A percentile compares a stretch with the other conserved stretches of the same genome.
These are phyloP conservation scores for Drechslerella dactyloides DNA, from an alignment of 2,329 filamentous ascomycete species.

Conservation along the genomic window DNA sequence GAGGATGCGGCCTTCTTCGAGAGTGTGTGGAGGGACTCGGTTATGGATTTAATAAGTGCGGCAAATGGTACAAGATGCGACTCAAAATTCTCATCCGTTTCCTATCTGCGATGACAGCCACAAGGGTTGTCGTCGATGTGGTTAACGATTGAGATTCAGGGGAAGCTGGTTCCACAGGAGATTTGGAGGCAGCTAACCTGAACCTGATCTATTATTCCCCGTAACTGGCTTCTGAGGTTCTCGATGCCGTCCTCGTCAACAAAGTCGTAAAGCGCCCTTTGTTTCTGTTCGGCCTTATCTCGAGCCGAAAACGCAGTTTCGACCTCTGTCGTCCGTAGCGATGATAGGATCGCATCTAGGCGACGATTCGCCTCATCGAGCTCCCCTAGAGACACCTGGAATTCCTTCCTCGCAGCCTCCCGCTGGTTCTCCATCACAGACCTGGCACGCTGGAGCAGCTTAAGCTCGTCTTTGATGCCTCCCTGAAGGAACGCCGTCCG, in stretches of 20 bases:
- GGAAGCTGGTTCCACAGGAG: not conserved
- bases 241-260: slow-evolving; percentile 69
- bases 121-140: slow-evolving; percentile 52
- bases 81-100: slow-evolving; percentile 47
- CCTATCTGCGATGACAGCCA: slow-evolving; percentile 39
- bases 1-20: slow-evolving; percentile 30
- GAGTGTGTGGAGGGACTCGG: slow-evolving; percentile 31
- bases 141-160: slow-evolving; percentile 42
- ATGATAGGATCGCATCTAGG: slow-evolving; percentile 65
- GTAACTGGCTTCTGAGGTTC: slow-evolving; percentile 65
- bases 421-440: slow-evolving; percentile 52
- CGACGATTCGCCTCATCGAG: slow-evolving; percentile 53
- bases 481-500: slow-evolving; percentile 54
- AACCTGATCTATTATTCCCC: slow-evolving; percentile 65
- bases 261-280: slow-evolving; percentile 69
- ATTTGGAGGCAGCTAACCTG: slow-evolving; percentile 50
- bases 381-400: slow-evolving; percentile 42
- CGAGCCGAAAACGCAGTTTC: slow-evolving; percentile 65
- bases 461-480: slow-evolving; percentile 53
- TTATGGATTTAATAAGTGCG: slow-evolving; percentile 27
- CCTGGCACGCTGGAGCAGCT: slow-evolving; percentile 52
- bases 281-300: slow-evolving; percentile 57
- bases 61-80: slow-evolving; percentile 41
- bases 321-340: slow-evolving; percentile 66
- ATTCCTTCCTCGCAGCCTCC: slow-evolving; percentile 52